Conservation (phyloP, 2,329 filamentous ascomycete genomes). For the Claviceps arundinis region DNA sequence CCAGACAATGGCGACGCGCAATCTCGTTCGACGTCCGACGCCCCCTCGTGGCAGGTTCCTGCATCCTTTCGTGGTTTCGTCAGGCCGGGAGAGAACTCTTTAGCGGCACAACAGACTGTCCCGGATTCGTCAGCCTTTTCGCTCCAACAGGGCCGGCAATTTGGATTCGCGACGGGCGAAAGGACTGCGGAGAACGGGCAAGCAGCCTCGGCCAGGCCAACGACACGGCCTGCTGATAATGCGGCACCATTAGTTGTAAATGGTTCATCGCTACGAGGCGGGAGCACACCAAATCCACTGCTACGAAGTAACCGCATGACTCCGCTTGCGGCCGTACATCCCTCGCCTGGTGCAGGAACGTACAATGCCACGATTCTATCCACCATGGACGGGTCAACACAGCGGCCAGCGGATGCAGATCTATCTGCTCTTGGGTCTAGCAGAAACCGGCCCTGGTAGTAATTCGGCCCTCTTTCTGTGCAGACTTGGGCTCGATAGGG, state of each 20-base stretch:
- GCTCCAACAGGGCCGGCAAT: neutral
- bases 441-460: slow-evolving; percentile 6
- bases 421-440: neutral
- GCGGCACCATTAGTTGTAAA: neutral
- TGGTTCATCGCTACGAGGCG: slow-evolving; percentile 2
- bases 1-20: neutral
- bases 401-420: neutral
- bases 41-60: neutral
- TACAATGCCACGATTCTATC: neutral
- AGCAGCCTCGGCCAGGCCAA: neutral
- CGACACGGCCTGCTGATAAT: neutral
- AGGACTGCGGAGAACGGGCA: neutral
- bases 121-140: neutral
- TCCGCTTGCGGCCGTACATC: no score
- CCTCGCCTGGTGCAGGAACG: neutral
- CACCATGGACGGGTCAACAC: neutral
- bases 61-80: neutral
- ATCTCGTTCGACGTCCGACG: neutral
- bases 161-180: neutral
- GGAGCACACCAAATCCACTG: slow-evolving; percentile 1
- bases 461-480: neutral
- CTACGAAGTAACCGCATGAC: neutral
- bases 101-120: neutral
- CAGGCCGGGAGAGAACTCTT: neutral
- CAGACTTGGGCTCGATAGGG: neutral